These are phyloP conservation scores for Komagataella kurtzmanii DNA, from an alignment of 805 yeast species.

Conservation along the genomic window DNA sequence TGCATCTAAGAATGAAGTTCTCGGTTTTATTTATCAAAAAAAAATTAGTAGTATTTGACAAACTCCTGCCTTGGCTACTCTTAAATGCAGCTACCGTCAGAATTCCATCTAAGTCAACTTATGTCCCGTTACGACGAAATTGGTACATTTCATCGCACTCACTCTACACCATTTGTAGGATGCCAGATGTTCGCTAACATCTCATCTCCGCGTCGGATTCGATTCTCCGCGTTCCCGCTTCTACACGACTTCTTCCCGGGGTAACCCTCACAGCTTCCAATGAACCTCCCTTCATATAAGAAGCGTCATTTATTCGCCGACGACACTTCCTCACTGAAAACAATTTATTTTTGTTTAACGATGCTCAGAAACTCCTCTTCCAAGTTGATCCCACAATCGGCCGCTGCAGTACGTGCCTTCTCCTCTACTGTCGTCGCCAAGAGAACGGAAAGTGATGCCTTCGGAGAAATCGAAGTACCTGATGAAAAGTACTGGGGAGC, in stretches of 20 bases:
- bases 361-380: not conserved
- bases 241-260: not conserved
- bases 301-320: not conserved
- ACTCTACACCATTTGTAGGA: not conserved
- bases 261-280: not conserved
- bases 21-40: no score
- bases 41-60: no score
- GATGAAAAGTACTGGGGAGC: conserved; percentile 93
- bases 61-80: no score
- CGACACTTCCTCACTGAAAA: not conserved
- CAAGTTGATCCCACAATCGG: not conserved
- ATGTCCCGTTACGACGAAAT: no score
- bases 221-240: not conserved
- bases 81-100: no score
- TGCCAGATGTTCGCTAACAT: not conserved
- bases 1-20: no score
- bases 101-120: no score
- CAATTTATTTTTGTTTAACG: not conserved
- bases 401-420: conserved; percentile 1
- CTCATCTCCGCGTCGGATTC: not conserved
- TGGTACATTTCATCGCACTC: not conserved
- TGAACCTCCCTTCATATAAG: not conserved
- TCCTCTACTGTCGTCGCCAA: conserved; percentile 12
- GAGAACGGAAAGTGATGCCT: conserved; percentile 89
- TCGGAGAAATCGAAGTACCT: conserved; percentile 91